Evolutionary conservation across 805 yeast species (phyloP).

Genomic region (Saccharomycopsis selenospora): DNA sequence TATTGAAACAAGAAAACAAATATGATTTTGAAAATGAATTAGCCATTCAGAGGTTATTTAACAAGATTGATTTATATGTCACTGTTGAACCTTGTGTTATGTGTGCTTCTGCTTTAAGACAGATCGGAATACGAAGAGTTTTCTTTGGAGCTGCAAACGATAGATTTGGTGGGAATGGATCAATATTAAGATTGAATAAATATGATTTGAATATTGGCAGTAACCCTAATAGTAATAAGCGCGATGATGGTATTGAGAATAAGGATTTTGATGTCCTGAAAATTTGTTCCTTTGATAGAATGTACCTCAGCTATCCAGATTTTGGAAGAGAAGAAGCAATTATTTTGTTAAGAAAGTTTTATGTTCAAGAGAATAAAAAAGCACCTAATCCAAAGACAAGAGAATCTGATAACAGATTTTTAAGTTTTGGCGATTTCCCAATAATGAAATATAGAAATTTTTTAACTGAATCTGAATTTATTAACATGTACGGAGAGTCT

Average conservation of each 20-base stretch:
- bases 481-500: conserved; percentile 38
- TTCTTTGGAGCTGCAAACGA: conserved; percentile 93
- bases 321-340: conserved; percentile 76
- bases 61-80: conserved; percentile 67
- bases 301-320: conserved; percentile 65
- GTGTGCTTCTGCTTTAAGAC: conserved; percentile 92
- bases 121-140: conserved; percentile 64
- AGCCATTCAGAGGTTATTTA: conserved; percentile 34
- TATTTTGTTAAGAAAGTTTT: conserved; percentile 71
- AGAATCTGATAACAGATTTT: conserved; percentile 45
- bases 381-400: conserved; percentile 80
- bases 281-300: conserved; percentile 24
- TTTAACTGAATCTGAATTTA: conserved; percentile 44
- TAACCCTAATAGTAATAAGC: conserved; percentile 19
- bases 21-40: conserved; percentile 18
- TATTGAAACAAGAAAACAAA: conserved; percentile 17
- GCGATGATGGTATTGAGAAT: conserved; percentile 19
- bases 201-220: conserved; percentile 30
- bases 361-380: conserved; percentile 72
- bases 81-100: conserved; percentile 97
- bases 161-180: conserved; percentile 94
- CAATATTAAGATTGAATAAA: conserved; percentile 56
- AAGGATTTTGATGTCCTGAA: conserved; percentile 18
- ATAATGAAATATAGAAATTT: conserved; percentile 48
- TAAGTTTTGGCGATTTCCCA: conserved; percentile 53